Conservation (phyloP, 306 rosid species). For the Cucumis cinereus region DNA sequence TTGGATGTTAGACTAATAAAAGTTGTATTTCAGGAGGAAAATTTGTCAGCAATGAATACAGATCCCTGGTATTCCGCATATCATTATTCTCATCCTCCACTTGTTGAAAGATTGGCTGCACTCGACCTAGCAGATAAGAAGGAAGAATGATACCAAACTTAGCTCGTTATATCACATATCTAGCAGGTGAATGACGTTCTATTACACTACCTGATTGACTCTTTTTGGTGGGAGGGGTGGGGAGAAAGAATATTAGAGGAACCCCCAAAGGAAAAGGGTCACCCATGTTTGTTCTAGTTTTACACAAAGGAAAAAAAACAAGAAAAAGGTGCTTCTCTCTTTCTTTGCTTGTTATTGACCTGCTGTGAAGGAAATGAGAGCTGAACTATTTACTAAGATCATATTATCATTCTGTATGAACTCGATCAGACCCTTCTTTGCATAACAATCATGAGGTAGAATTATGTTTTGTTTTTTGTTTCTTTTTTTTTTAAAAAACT, state of each 20-base stretch:
- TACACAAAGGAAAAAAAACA: background rate
- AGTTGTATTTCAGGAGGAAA: conserved; percentile 57
- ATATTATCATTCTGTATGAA: background rate
- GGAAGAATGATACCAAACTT: conserved; percentile 31
- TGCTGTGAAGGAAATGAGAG: background rate
- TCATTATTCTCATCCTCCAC: conserved; percentile 97
- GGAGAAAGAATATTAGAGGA: background rate
- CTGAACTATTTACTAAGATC: background rate
- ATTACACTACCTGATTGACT: conserved; percentile 2
- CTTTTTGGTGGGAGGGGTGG: background rate
- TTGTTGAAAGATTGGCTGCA: conserved; percentile 80
- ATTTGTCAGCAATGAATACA: conserved; percentile 90
- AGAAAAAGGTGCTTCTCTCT: background rate
- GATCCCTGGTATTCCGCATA: conserved; percentile 99
- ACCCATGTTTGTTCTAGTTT: background rate
- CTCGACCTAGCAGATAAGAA: conserved; percentile 55
- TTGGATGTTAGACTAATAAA: background rate
- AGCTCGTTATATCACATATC: background rate
- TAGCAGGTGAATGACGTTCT: conserved; percentile 1
- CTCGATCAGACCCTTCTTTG: background rate
- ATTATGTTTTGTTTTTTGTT: background rate
- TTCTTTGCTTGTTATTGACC: background rate
- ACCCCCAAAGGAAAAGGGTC: background rate
- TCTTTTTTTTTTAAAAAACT: background rate
- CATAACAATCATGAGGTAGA: background rate